Evolutionary conservation across 495 filamentous ascomycete species (phyloP).

Genomic region (Copromyces sp.): DNA sequence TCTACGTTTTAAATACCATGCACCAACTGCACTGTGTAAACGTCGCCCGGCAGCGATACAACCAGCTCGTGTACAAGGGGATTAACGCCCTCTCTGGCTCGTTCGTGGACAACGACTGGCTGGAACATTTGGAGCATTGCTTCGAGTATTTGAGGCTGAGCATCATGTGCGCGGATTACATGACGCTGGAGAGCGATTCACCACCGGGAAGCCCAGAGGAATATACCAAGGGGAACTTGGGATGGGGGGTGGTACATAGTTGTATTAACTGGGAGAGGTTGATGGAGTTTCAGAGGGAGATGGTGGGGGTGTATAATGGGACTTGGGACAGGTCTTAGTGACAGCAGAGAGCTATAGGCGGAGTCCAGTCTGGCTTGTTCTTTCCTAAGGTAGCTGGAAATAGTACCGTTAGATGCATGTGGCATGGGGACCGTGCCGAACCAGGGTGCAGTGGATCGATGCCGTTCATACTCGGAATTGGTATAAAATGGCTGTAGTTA

Average conservation of each 20-base stretch:
- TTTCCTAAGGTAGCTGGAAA: too few species aligned
- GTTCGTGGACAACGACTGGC: neutral
- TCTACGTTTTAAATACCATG: neutral
- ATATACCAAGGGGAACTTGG: neutral
- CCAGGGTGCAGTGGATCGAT: too few species aligned
- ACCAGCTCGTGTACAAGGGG: neutral
- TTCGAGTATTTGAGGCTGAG: slow-evolving; percentile 1
- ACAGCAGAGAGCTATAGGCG: too few species aligned
- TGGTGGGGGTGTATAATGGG: neutral
- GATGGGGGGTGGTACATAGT: slow-evolving; percentile 1
- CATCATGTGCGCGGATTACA: slow-evolving; percentile 2
- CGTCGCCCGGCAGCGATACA: slow-evolving; percentile 1
- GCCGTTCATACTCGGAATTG: too few species aligned
- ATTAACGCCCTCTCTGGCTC: neutral
- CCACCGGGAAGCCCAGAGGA: slow-evolving; percentile 1
- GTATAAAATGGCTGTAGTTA: too few species aligned
- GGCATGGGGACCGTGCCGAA: too few species aligned
- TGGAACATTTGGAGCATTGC: slow-evolving; percentile 2
- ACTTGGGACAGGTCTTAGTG: neutral
- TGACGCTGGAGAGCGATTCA: slow-evolving; percentile 1
- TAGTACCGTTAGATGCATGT: too few species aligned
- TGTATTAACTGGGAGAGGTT: neutral
- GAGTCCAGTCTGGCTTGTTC: too few species aligned
- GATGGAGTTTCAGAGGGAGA: neutral
- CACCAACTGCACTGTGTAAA: slow-evolving; percentile 3